Conservation (phyloP, 2,329 filamentous ascomycete genomes). For the Botryotinia globosa region DNA sequence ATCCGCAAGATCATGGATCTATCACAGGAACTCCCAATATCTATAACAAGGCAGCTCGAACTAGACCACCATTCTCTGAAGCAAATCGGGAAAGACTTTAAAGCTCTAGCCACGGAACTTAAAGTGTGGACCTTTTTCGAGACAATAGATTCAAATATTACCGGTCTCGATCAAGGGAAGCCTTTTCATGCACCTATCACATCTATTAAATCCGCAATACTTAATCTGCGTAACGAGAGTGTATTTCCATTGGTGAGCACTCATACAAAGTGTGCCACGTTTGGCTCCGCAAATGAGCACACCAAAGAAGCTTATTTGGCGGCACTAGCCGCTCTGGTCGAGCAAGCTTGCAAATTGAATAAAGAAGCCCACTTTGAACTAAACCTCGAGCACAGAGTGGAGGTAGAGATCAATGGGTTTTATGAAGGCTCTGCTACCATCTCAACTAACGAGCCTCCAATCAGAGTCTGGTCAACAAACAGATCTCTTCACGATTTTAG, state of each 20-base stretch:
- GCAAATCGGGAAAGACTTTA: constrained; percentile 18
- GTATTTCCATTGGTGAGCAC: constrained; percentile 20
- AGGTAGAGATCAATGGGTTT: constrained; percentile 8
- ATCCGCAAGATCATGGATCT: background rate
- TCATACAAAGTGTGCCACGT: constrained; percentile 13
- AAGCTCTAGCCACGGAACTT: constrained; percentile 20
- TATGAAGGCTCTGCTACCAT: background rate
- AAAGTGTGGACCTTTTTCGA: constrained; percentile 22
- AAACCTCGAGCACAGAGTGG: background rate
- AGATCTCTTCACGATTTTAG: constrained; percentile 12
- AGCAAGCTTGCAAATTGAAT: background rate
- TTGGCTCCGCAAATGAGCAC: background rate
- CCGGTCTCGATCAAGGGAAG: constrained; percentile 2
- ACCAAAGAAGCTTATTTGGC: background rate
- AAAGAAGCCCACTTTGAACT: background rate
- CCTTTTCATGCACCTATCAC: constrained; percentile 23
- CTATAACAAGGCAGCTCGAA: constrained; percentile 5
- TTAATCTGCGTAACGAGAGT: constrained; percentile 22
- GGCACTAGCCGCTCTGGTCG: background rate
- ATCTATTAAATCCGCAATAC: constrained; percentile 22
- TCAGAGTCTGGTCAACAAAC: constrained; percentile 17
- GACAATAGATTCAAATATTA: constrained; percentile 21
- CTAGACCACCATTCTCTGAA: constrained; percentile 15
- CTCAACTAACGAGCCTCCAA: background rate
- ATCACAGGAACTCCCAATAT: background rate